Evolutionary conservation across 371 early-diverging fungal species (phyloP).

Genomic region (Mortierella sp.): DNA sequence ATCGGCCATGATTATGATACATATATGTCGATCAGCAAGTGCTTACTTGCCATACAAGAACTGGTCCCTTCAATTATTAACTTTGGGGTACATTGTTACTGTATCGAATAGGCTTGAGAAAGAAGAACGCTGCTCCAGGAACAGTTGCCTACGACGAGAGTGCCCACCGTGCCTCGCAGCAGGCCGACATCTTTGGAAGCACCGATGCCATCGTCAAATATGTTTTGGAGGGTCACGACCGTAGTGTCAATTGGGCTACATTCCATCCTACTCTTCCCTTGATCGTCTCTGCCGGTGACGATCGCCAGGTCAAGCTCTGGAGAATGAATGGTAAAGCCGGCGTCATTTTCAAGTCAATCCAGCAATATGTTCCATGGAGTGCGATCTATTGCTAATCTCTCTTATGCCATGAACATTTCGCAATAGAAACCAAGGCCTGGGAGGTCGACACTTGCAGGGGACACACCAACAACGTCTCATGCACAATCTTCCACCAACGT

Average conservation of each 20-base stretch:
- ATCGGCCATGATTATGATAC: background rate
- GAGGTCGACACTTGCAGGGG: slow-evolving; percentile 98
- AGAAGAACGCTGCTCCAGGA: slow-evolving; percentile 80
- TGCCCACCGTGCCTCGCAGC: slow-evolving; percentile 68
- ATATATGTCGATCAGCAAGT: background rate
- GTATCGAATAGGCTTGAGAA: slow-evolving; percentile 74
- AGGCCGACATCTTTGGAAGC: slow-evolving; percentile 93
- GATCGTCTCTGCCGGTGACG: slow-evolving; percentile 98
- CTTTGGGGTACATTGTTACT: slow-evolving; percentile 3
- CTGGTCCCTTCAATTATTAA: background rate
- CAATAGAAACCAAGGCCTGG: slow-evolving; percentile 75
- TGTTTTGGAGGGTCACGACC: slow-evolving; percentile 99
- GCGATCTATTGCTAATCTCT: background rate
- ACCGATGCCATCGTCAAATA: slow-evolving; percentile 97
- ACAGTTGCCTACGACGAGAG: slow-evolving; percentile 74
- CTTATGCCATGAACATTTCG: background rate
- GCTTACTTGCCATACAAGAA: background rate
- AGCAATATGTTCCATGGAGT: background rate
- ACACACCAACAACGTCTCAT: slow-evolving; percentile 98
- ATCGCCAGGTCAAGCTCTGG: slow-evolving; percentile 99
- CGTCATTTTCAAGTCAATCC: background rate
- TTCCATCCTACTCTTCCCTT: slow-evolving; percentile 95
- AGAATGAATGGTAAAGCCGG: slow-evolving; percentile 86
- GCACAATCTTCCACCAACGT: slow-evolving; percentile 93
- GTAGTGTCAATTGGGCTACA: slow-evolving; percentile 98